Conservation (phyloP, 371 early-diverging fungal genomes). For the Batrachochytrium dendrobatidis region DNA sequence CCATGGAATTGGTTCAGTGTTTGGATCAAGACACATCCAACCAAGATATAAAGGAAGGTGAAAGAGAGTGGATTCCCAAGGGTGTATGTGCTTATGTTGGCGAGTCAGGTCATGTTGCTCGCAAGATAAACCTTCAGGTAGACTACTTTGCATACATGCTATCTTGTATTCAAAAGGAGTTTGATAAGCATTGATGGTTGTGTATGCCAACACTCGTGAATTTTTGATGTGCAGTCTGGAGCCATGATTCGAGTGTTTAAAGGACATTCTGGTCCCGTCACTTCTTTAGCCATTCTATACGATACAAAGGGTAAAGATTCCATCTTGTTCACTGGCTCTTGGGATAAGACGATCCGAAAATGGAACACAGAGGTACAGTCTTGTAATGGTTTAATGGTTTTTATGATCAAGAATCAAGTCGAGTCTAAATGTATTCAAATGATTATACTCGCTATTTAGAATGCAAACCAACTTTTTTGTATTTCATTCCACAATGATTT, state of each 20-base stretch:
- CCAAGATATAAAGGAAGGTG: background rate
- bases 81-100: conserved; percentile 40
- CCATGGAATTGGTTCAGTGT: conserved; percentile 24
- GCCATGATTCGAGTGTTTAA: conserved; percentile 53
- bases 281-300: conserved; percentile 48
- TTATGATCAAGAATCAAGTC: background rate
- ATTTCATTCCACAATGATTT: conserved; percentile 56
- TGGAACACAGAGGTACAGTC: conserved; percentile 53
- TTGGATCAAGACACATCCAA: background rate
- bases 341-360: conserved; percentile 71
- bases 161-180: background rate
- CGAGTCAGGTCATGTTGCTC: conserved; percentile 54
- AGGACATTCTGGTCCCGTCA: conserved; percentile 80
- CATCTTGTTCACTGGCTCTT: conserved; percentile 66
- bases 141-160: background rate
- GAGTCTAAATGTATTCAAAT: conserved; percentile 1
- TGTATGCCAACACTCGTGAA: no score
- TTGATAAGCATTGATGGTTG: no score
- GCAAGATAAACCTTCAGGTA: conserved; percentile 50
- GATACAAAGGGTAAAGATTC: conserved; percentile 30
- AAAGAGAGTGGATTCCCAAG: background rate
- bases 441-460: background rate
- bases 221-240: conserved; percentile 35
- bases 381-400: background rate
- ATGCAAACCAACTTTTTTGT: background rate